A percentile compares a stretch with the other conserved stretches of the same genome.
phyloP scores from a whole-genome alignment of 1,139 yeast species.

The Lodderomyces metapsilosis region DNA sequence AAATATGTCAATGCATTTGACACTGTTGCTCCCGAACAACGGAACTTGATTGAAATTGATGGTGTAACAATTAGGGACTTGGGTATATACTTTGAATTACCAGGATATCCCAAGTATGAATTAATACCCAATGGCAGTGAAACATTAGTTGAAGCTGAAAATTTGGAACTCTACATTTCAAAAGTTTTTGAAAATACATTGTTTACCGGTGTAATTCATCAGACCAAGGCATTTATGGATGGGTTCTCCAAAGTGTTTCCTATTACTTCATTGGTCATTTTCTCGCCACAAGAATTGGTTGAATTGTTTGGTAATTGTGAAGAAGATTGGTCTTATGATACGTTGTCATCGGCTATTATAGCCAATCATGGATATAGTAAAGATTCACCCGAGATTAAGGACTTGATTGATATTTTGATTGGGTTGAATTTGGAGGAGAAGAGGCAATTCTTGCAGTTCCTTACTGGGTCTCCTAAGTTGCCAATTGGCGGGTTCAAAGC shows the following conservation, averaged over 20 bases:
- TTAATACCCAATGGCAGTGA: slow-evolving; percentile 57
- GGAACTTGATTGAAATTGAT: slow-evolving; percentile 32
- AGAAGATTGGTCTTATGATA: slow-evolving; percentile 82
- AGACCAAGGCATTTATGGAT: slow-evolving; percentile 65
- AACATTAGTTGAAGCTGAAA: slow-evolving; percentile 47
- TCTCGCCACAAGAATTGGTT: slow-evolving; percentile 71
- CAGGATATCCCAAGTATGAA: slow-evolving; percentile 70
- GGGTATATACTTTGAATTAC: slow-evolving; percentile 56
- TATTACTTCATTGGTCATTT: slow-evolving; percentile 64
- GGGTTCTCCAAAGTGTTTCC: slow-evolving; percentile 91
- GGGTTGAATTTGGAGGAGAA: slow-evolving; percentile 53
- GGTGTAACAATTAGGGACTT: slow-evolving; percentile 51
- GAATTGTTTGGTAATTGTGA: slow-evolving; percentile 63
- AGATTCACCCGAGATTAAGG: slow-evolving; percentile 64
- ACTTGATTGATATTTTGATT: slow-evolving; percentile 59
- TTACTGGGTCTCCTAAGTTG: slow-evolving; percentile 90
- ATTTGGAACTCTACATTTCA: slow-evolving; percentile 58
- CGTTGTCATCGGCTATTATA: slow-evolving; percentile 58
- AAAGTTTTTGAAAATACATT: slow-evolving; percentile 61
- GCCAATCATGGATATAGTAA: slow-evolving; percentile 91
- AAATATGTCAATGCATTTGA: slow-evolving; percentile 37
- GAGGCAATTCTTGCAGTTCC: slow-evolving; percentile 76
- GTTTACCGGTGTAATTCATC: slow-evolving; percentile 62
- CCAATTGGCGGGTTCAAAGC: slow-evolving; percentile 94
- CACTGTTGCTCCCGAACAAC: slow-evolving; percentile 16